phyloP scores from a whole-genome alignment of 208 protist species.

The Trypanosoma avium region DNA sequence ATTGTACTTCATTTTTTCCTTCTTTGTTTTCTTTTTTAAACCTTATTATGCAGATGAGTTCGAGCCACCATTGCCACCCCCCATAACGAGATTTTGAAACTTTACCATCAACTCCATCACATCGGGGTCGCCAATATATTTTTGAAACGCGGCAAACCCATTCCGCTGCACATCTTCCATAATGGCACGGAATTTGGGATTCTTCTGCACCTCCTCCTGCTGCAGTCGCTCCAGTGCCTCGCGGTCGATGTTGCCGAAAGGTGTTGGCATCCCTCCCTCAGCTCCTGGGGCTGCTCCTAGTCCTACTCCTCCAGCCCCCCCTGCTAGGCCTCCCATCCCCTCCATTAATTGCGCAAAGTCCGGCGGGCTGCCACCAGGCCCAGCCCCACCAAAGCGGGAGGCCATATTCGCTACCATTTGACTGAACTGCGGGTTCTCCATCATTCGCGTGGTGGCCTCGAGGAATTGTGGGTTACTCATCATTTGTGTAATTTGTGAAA shows the following conservation, averaged over 20 bases:
- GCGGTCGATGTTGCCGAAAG: slow-evolving; percentile 77
- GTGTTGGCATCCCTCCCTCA: slow-evolving; percentile 69
- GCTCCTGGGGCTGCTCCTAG: too few species aligned
- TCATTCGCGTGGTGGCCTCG: slow-evolving; percentile 83
- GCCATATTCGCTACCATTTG: slow-evolving; percentile 84
- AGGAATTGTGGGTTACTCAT: slow-evolving; percentile 93
- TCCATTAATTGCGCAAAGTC: slow-evolving; percentile 46
- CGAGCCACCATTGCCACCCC: not conserved
- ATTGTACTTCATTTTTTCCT: slow-evolving; percentile 6
- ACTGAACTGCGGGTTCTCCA: slow-evolving; percentile 91
- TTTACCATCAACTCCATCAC: slow-evolving; percentile 89
- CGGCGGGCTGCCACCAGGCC: slow-evolving; percentile 39
- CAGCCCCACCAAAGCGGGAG: slow-evolving; percentile 50
- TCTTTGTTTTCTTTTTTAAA: not conserved
- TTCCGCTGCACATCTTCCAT: slow-evolving; percentile 85
- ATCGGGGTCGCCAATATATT: slow-evolving; percentile 91
- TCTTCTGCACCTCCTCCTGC: slow-evolving; percentile 70
- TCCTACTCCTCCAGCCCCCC: too few species aligned
- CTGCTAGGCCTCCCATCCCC: too few species aligned
- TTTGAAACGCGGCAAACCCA: slow-evolving; percentile 83
- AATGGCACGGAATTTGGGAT: slow-evolving; percentile 79
- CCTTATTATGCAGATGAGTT: not conserved
- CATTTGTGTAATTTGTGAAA: slow-evolving; percentile 76
- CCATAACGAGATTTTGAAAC: slow-evolving; percentile 71
- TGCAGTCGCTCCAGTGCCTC: slow-evolving; percentile 68